Conservation (phyloP, 23 red algal genomes). For the Pyropia haitanensis region DNA sequence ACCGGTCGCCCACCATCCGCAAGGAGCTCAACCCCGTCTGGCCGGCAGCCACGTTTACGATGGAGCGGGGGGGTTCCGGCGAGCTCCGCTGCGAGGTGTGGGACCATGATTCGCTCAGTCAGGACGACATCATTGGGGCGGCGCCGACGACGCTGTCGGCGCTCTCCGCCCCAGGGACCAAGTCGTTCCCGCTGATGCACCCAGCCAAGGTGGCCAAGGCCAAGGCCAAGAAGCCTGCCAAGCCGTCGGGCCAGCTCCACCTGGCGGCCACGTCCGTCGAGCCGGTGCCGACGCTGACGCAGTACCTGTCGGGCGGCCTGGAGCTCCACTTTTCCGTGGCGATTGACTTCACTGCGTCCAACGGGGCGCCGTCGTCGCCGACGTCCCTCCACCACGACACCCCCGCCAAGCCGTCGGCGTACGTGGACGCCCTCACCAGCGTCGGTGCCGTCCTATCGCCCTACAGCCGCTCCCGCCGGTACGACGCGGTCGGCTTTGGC, state of each 20-base stretch:
- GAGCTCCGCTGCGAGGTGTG: conserved; percentile 18
- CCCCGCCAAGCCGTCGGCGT: conserved; percentile 10
- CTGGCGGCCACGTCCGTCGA: no score
- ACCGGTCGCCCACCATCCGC: conserved; percentile 12
- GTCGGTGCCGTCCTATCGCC: conserved; percentile 30
- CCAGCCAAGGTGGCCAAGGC: no score
- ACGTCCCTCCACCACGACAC: conserved; percentile 27
- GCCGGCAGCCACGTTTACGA: conserved; percentile 12
- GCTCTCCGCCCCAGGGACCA: not conserved
- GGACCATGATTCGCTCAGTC: conserved; percentile 24
- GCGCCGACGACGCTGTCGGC: conserved; percentile 4
- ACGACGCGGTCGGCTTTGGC: conserved; percentile 63
- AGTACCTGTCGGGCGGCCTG: conserved; percentile 54
- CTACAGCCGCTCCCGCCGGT: conserved; percentile 29
- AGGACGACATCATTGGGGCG: conserved; percentile 30
- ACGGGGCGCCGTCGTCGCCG: conserved; percentile 32
- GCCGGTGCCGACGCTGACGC: conserved; percentile 29
- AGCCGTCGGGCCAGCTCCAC: no score
- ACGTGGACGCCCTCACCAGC: conserved; percentile 50
- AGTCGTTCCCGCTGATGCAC: not conserved
- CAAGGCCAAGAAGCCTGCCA: no score
- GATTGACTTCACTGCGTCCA: conserved; percentile 63
- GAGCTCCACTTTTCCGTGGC: conserved; percentile 43
- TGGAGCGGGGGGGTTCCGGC: conserved; percentile 5
- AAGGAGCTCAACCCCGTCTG: conserved; percentile 40